Evolutionary conservation across 2,329 filamentous ascomycete genomes (phyloP), one percentile per base, ranked within the genome.

Genomic region (Chrysoporthe puriensis): DNA sequence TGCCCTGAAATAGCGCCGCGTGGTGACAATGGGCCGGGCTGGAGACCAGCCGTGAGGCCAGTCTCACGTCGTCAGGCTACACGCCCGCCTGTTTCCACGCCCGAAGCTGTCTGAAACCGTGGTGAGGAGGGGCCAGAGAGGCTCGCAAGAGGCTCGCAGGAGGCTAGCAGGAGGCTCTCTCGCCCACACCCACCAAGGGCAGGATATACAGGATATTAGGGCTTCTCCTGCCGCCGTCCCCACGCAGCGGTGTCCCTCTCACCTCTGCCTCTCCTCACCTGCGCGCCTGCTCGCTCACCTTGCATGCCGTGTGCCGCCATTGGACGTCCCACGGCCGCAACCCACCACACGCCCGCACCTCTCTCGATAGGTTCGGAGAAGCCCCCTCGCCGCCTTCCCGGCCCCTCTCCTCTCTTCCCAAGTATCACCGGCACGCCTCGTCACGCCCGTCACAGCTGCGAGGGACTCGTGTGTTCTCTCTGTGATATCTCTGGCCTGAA

Each of bases 1-100:
- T 32, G 52, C 58, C 62, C 62, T 56, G 50, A 64, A 64, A 64
- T 64, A 64, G 62, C 14, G 36, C n/a, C 6, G n/a, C 9, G n/a
- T 48, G 26, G 59, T 62, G 26, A 62, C 59, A 62, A 62, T 62
- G 26, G 13, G 13, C 43, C 21, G 43, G 26, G 42, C 8, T 32
- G 42, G 9, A 46, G 59, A 48, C 42, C 42, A 36, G 9, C 14
- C 26, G 40, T 2, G 57, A 21, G 57, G 26, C 54, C 54, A 40
- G n/a, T 57, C 54, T 57, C 54, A 57, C 54, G 34, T 57, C 16
- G 7, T 36, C 32, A 40, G 54, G 54, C 54, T 57, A 26, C 26
- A 26, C 11, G 40, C n/a, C 18, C 54, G 18, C 4, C 34, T 32
- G 3, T 18, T 18, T n/a, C 16, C 21, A 32, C 13, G 50, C 21